phyloP scores from a whole-genome alignment of 2,329 filamentous ascomycete genomes.

The Apiospora pterosperma region DNA sequence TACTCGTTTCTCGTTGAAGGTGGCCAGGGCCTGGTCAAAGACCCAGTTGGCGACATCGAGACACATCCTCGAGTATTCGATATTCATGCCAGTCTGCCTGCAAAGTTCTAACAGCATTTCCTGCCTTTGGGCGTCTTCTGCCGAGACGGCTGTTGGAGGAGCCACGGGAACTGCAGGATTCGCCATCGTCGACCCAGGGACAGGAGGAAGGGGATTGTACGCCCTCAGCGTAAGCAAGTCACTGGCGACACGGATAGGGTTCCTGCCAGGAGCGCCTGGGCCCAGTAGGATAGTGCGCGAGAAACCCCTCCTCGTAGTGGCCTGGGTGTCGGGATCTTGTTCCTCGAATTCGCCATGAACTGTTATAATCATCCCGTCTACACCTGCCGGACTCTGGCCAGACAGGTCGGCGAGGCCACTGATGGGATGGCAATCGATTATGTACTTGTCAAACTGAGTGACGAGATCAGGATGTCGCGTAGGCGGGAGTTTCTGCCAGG shows the following conservation, averaged over 20 bases:
- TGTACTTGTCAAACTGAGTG: conserved; percentile 67
- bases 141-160: conserved; percentile 19
- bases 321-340: conserved; percentile 51
- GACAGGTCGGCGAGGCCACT: conserved; percentile 68
- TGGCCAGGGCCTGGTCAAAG: conserved; percentile 67
- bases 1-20: conserved; percentile 76
- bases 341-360: conserved; percentile 87
- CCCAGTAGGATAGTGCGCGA: conserved; percentile 78
- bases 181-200: conserved; percentile 16
- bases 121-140: conserved; percentile 53
- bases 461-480: conserved; percentile 73
- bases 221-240: conserved; percentile 74
- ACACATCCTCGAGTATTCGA: conserved; percentile 77
- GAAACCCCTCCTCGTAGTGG: conserved; percentile 70
- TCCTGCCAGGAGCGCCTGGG: conserved; percentile 63
- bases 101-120: conserved; percentile 73
- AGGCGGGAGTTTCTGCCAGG: conserved; percentile 68
- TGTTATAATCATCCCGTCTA: conserved; percentile 73
- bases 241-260: conserved; percentile 70
- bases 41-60: conserved; percentile 78
- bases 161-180: conserved; percentile 19
- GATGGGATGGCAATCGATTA: conserved; percentile 77
- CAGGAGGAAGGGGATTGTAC: conserved; percentile 50
- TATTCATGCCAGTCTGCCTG: conserved; percentile 75
- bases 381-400: conserved; percentile 60